Conservation (phyloP, 2,329 filamentous ascomycete genomes). For the Aspergillus alliaceus region DNA sequence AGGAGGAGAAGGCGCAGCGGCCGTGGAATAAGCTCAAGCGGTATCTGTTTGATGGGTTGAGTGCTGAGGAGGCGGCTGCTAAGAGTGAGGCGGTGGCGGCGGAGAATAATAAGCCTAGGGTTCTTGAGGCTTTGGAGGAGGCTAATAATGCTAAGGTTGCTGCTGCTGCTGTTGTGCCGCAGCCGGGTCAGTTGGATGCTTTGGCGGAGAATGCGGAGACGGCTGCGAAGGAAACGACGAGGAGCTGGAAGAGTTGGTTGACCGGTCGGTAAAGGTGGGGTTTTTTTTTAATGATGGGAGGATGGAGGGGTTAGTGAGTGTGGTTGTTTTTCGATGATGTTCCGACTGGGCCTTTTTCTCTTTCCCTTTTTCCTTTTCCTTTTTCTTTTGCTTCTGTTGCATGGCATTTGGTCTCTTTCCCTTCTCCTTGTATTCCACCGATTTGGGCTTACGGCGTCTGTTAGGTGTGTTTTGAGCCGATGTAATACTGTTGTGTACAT, state of each 20-base stretch:
- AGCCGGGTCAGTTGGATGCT: constrained; percentile 33
- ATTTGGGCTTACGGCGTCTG: constrained; percentile 33
- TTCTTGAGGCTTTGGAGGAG: constrained; percentile 31
- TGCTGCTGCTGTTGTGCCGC: constrained; percentile 6
- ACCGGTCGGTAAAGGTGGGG: constrained; percentile 31
- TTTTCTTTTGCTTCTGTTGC: constrained; percentile 6
- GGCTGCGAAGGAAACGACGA: constrained; percentile 35
- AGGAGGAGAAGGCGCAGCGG: constrained; percentile 39
- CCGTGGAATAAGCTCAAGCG: constrained; percentile 40
- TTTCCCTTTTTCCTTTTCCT: too few relatives aligned
- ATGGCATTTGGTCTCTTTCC: constrained; percentile 15
- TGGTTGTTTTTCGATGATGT: not conserved
- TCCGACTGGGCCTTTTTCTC: not conserved
- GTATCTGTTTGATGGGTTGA: constrained; percentile 41
- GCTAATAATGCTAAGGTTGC: constrained; percentile 15
- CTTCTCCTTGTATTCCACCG: constrained; percentile 21
- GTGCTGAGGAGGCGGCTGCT: constrained; percentile 30
- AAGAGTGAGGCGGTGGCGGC: constrained; percentile 8
- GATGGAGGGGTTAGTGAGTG: not conserved
- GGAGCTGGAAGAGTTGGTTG: constrained; percentile 43
- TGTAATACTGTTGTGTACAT: constrained; percentile 33
- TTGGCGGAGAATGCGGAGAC: constrained; percentile 37
- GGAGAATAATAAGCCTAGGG: constrained; percentile 23
- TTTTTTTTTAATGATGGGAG: not conserved
- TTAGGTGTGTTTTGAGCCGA: constrained; percentile 22